Percentiles rank a stretch among this genome's conserved stretches.
Conservation (phyloP, 306 rosid species). For the Spatholobus suberectus region DNA sequence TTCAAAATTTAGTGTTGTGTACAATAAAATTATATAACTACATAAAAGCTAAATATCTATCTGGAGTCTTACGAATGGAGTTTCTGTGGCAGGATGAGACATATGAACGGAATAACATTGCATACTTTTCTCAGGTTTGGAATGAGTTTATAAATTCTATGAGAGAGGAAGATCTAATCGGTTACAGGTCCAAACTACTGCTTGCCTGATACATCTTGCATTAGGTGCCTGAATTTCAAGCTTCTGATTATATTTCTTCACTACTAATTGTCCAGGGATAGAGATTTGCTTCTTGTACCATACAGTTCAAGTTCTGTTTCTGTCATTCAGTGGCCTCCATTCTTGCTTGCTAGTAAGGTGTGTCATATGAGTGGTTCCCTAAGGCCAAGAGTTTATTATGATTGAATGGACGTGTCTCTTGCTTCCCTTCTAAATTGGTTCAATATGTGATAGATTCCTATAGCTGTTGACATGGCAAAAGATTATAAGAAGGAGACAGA, state of each 20-base stretch:
- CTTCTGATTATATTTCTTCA: constrained; percentile 47
- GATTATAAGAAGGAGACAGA: constrained; percentile 82
- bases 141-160: constrained; percentile 78
- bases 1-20: constrained; percentile 42
- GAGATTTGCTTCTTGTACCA: constrained; percentile 90
- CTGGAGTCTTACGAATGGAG: neutral
- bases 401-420: constrained; percentile 21
- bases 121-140: constrained; percentile 90
- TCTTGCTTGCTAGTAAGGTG: constrained; percentile 99
- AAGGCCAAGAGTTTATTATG: constrained; percentile 23
- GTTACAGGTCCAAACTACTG: constrained; percentile 67
- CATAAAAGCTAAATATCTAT: neutral
- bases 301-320: constrained; percentile 61
- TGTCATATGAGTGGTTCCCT: constrained; percentile 36
- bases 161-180: constrained; percentile 94
- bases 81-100: constrained; percentile 64
- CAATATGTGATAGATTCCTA: constrained; percentile 78
- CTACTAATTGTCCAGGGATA: constrained; percentile 65
- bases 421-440: constrained; percentile 35
- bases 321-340: constrained; percentile 98
- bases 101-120: constrained; percentile 62
- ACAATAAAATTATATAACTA: constrained; percentile 18
- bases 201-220: constrained; percentile 34
- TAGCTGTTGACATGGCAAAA: constrained; percentile 98
- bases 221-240: constrained; percentile 32